These are phyloP conservation scores for Solanum tarijense DNA, from an alignment of 257 asterid species.

Conservation along the genomic window DNA sequence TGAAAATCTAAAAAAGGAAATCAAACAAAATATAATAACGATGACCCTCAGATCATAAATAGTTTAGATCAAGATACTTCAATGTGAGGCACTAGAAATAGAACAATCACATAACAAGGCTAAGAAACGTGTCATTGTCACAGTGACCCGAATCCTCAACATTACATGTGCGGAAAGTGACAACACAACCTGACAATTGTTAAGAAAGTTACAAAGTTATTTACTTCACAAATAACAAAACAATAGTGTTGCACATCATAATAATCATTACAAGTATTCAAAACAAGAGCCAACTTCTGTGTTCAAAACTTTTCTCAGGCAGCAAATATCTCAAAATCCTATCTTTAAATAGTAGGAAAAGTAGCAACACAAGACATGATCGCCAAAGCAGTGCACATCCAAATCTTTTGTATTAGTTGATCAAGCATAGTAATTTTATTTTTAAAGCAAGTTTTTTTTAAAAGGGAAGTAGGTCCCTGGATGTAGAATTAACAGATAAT, in stretches of 20 bases:
- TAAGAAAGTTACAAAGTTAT: neutral
- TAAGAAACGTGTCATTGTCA: neutral
- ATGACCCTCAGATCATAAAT: neutral
- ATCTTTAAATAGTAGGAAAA: neutral
- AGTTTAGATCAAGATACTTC: neutral
- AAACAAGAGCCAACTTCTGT: neutral
- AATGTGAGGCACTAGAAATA: neutral
- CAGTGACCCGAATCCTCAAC: neutral
- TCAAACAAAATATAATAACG: neutral
- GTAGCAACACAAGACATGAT: neutral
- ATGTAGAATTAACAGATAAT: neutral
- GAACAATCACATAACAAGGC: neutral
- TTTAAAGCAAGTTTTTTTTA: neutral
- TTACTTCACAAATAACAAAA: neutral
- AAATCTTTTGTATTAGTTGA: neutral
- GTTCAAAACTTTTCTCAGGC: neutral
- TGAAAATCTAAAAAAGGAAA: neutral
- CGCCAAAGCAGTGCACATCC: neutral
- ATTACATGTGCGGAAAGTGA: neutral
- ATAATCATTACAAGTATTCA: neutral
- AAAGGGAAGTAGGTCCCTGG: neutral
- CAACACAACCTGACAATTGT: neutral
- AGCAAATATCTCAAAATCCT: neutral
- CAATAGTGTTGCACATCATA: neutral
- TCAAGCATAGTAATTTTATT: neutral